Percentiles rank a stretch among this genome's conserved stretches.
Evolutionary conservation across 495 filamentous ascomycete genomes (phyloP).

Genomic region (Xylaria telfairii): DNA sequence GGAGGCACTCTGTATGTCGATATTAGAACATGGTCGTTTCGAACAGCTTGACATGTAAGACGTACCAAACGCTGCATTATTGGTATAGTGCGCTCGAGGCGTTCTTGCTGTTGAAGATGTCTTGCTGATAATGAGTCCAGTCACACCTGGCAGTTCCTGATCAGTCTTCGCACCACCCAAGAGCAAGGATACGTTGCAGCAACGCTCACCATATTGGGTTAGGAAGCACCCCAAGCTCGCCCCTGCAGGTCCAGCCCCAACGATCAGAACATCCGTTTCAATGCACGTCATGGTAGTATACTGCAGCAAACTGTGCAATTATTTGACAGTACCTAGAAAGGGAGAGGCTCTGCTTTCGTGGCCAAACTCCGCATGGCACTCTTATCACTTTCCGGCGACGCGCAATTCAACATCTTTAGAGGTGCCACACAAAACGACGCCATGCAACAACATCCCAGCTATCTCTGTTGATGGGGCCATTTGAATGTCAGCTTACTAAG

Average conservation of each 20-base stretch:
- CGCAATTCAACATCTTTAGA: neutral
- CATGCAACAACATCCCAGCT: neutral
- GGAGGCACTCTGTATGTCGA: conserved; percentile 52
- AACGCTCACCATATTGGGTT: conserved; percentile 48
- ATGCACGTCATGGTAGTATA: conserved; percentile 13
- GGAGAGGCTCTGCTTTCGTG: neutral
- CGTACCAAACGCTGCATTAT: conserved; percentile 25
- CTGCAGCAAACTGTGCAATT: neutral
- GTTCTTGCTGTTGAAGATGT: conserved; percentile 53
- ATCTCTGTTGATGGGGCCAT: conserved; percentile 12
- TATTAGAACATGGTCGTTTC: neutral
- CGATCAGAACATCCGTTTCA: conserved; percentile 48
- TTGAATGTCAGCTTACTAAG: conserved; percentile 19
- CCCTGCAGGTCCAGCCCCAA: conserved; percentile 61
- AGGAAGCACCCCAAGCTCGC: conserved; percentile 61
- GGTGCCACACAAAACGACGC: neutral
- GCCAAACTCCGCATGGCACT: neutral
- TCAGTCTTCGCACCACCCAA: neutral
- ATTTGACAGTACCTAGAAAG: neutral
- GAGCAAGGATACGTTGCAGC: neutral
- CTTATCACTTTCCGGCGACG: neutral
- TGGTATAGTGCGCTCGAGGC: conserved; percentile 56
- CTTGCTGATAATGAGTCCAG: conserved; percentile 52
- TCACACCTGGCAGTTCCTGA: conserved; percentile 36
- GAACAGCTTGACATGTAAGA: neutral